Conservation (phyloP, 2,329 filamentous ascomycete genomes). For the Pseudogymnoascus sp. region DNA sequence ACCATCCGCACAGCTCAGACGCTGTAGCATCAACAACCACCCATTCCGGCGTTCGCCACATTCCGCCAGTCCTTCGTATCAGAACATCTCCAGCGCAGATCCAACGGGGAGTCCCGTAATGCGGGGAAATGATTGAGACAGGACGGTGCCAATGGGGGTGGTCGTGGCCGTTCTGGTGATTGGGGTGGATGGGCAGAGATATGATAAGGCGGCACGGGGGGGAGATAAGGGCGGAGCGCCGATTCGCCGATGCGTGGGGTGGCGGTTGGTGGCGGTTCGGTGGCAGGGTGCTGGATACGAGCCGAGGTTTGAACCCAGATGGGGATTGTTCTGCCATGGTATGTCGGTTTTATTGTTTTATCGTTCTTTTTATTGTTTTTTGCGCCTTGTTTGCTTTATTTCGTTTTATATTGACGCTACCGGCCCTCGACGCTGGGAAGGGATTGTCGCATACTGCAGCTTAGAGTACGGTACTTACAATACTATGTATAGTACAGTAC, state of each 20-base stretch:
- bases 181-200: neutral
- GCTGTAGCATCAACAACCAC: neutral
- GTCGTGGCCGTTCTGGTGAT: neutral
- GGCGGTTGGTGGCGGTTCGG: conserved; percentile 2
- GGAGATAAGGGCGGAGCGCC: conserved; percentile 3
- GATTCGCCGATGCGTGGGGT: neutral
- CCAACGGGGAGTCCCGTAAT: neutral
- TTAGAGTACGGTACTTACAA: neutral
- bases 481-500: neutral
- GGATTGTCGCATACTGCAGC: neutral
- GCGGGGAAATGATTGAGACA: neutral
- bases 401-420: neutral
- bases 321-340: neutral
- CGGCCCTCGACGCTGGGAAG: neutral
- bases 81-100: neutral
- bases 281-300: neutral
- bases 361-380: neutral
- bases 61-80: neutral
- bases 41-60: neutral
- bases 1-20: neutral
- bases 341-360: neutral
- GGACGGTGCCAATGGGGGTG: neutral
- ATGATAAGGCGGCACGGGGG: neutral
- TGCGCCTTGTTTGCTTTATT: neutral
- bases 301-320: neutral